Evolutionary conservation across 2,329 filamentous ascomycete species (phyloP).

Genomic region (Aureobasidium sp.): DNA sequence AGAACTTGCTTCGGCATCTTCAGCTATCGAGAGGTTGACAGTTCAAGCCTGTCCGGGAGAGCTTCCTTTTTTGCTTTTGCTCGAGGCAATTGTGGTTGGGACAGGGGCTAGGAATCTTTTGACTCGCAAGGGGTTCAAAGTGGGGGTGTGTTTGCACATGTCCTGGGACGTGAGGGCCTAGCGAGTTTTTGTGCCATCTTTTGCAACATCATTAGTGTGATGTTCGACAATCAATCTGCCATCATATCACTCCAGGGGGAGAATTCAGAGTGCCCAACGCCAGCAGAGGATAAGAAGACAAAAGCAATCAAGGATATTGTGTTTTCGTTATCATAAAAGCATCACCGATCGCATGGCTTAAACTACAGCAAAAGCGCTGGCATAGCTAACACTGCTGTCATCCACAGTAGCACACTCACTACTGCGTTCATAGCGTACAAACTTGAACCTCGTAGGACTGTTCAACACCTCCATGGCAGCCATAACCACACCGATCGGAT

Average conservation of each 20-base stretch:
- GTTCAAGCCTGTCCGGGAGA: constrained; percentile 9
- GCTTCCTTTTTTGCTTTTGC: not conserved
- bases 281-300: no score
- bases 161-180: not conserved
- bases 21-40: constrained; percentile 7
- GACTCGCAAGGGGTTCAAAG: not conserved
- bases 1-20: not conserved
- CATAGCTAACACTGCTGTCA: constrained; percentile 92
- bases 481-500: constrained; percentile 91
- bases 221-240: no score
- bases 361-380: constrained; percentile 72
- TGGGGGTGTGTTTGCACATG: not conserved
- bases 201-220: no score
- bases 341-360: no score
- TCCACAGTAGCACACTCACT: constrained; percentile 55
- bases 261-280: no score
- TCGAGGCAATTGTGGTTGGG: no score
- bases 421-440: constrained; percentile 83
- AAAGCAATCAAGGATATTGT: no score
- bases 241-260: no score
- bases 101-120: not conserved
- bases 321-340: no score
- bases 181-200: no score
- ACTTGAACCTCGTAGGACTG: constrained; percentile 49
- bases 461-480: constrained; percentile 64